These are phyloP conservation scores for Dendrobium officinale DNA, from an alignment of 106 monocot species.

Conservation along the genomic window DNA sequence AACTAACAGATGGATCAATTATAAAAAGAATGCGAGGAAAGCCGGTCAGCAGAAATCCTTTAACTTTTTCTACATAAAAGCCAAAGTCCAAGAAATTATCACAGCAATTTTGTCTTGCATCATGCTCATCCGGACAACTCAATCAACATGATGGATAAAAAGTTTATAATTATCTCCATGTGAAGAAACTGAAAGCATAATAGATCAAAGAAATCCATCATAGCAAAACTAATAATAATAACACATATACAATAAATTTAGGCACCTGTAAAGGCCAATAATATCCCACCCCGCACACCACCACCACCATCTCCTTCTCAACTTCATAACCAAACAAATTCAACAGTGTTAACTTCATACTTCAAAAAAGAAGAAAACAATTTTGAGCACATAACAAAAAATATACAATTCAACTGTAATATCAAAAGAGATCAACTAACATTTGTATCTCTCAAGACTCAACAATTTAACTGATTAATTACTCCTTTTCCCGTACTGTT, in stretches of 20 bases:
- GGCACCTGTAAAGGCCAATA: background rate
- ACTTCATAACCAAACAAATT: no score
- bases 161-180: background rate
- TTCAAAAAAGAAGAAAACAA: no score
- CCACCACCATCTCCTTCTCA: no score
- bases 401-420: no score
- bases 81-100: background rate
- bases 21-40: background rate
- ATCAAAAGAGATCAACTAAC: no score
- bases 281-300: background rate
- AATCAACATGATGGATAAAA: background rate
- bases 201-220: background rate
- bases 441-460: no score
- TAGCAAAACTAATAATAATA: background rate
- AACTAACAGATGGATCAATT: background rate
- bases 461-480: no score
- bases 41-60: background rate
- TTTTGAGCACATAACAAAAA: no score
- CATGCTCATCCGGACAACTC: conserved; percentile 2
- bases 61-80: background rate
- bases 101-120: background rate
- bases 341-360: no score
- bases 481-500: no score
- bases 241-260: background rate
- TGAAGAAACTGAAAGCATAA: background rate